Percentiles rank a stretch among this genome's conserved stretches.
Conservation (phyloP, 805 yeast genomes). For the Maudiozyma bulderi region DNA sequence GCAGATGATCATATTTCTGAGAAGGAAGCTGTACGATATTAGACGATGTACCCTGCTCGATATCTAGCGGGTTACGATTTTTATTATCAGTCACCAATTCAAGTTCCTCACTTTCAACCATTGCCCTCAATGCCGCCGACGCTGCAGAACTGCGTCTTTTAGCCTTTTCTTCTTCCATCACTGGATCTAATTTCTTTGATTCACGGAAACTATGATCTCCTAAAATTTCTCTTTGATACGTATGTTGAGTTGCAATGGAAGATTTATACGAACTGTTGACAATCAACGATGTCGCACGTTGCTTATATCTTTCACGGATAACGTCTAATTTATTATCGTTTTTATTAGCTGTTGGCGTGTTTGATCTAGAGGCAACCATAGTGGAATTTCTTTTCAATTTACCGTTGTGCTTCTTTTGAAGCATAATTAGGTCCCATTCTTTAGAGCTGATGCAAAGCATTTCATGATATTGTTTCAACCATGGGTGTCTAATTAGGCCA, state of each 20-base stretch:
- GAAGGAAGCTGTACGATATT: background rate
- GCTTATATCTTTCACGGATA: background rate
- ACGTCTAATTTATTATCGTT: constrained; percentile 8
- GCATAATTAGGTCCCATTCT: constrained; percentile 66
- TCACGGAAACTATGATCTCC: background rate
- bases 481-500: constrained; percentile 70
- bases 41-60: no score
- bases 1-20: background rate
- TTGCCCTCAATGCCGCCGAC: constrained; percentile 42
- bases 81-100: no score
- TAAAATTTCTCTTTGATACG: background rate
- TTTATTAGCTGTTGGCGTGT: constrained; percentile 7
- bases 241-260: background rate
- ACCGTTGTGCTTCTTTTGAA: constrained; percentile 31
- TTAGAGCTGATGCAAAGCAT: constrained; percentile 76
- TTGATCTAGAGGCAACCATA: background rate
- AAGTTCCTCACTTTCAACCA: background rate
- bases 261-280: background rate
- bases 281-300: background rate
- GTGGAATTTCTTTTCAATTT: background rate
- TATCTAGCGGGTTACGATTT: no score
- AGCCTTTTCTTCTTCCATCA: constrained; percentile 18
- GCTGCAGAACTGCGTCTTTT: constrained; percentile 42
- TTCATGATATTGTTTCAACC: constrained; percentile 79
- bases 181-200: background rate